Evolutionary conservation across 129 eudicot genomes (phyloP), one percentile per base, ranked within the genome.

Genomic region (Pseudognaphalium luteoalbum): DNA sequence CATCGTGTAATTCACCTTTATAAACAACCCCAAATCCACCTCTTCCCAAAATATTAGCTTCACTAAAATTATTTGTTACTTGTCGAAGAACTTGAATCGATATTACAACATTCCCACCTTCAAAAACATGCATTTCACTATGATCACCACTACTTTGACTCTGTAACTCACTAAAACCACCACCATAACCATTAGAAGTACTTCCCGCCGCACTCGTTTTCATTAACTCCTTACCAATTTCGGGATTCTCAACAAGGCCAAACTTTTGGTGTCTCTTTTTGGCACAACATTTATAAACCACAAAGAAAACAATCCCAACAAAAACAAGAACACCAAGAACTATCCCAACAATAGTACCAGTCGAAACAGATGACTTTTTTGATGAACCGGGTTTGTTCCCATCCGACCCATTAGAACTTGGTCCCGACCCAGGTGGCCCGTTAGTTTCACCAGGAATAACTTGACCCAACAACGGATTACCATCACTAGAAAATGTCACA

Each of bases 11-110:
- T 44, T 87, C 87, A 6, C 89, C 92, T 77, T 77, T 82, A 61
- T 87, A 87, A 69, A 87, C 92, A 16, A 85, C 81, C 41, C 89
- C 92, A 54, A 87, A 87, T 32, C 92, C 92, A 65, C 92, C 92
- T 69, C 87, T 77, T 42, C 91, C 92, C 78, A 85, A 72, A 4
- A 87, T 72, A 39, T 87, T 87, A 0, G 82, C 51, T 4, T 85
- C 84, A 50, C 89, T 87, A 39, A 87, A 87, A 47, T 87, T 85
- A 58, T 87, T 51, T 0, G 92, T 87, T 32, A 85, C 89, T 50
- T 87, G 84, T 22, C 89, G 77, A 50, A 87, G 83, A 50, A 84
- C 87, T 62, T 86, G 88, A 62, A 87, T 85, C 0, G 96, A 85
- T 57, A 90, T 90, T 21, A 72, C 85, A 11, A 90, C 88, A 77